These are phyloP conservation scores for Lanmaoa pseudosensibilis DNA, from an alignment of 768 basidiomycete genomes.

Conservation along the genomic window DNA sequence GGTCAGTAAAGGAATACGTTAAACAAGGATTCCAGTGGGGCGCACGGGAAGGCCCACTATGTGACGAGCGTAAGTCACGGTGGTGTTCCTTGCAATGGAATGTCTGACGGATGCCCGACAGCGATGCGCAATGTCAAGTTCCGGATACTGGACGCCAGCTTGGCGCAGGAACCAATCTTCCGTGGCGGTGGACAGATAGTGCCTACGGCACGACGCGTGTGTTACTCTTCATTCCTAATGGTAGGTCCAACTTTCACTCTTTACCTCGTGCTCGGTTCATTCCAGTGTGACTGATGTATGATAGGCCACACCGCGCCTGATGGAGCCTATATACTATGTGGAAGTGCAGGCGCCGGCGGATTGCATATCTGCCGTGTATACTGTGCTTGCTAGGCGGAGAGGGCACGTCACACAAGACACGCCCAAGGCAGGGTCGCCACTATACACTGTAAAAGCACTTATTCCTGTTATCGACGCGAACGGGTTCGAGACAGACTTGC, in stretches of 20 bases:
- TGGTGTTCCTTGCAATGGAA: not conserved
- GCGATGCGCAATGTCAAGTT: conserved; percentile 99
- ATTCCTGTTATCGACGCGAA: conserved; percentile 99
- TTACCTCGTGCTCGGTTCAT: too few relatives aligned
- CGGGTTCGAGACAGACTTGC: conserved; percentile 96
- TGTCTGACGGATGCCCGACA: conserved; percentile 33
- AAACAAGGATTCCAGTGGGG: conserved; percentile 99
- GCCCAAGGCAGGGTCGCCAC: conserved; percentile 95
- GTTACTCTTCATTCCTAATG: conserved; percentile 99
- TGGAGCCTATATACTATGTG: conserved; percentile 98
- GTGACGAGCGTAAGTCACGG: conserved; percentile 91
- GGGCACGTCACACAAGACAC: conserved; percentile 99
- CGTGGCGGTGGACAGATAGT: conserved; percentile 98
- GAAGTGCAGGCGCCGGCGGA: conserved; percentile 99
- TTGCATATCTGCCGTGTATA: conserved; percentile 98
- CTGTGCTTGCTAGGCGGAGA: conserved; percentile 94
- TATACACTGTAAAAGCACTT: conserved; percentile 97
- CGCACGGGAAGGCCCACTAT: conserved; percentile 93
- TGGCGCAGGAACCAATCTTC: conserved; percentile 96
- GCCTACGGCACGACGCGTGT: conserved; percentile 96
- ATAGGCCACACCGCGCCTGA: conserved; percentile 89
- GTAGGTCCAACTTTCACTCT: conserved; percentile 45
- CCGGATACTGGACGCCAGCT: conserved; percentile 86
- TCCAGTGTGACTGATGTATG: not conserved
- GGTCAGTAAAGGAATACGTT: conserved; percentile 89